phyloP scores from a whole-genome alignment of 352 stramenopile genomes.

The Detonula confervacea region DNA sequence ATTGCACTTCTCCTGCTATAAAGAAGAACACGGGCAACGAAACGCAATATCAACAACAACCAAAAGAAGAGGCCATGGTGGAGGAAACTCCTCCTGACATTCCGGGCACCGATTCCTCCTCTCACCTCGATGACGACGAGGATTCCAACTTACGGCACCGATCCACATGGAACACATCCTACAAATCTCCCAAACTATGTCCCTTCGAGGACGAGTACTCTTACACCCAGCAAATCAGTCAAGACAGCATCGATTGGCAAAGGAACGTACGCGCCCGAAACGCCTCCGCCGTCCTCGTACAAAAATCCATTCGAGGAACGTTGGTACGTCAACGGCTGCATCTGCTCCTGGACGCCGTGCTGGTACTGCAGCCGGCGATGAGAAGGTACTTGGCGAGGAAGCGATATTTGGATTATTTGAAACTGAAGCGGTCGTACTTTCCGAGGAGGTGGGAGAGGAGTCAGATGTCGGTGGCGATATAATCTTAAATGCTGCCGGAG shows the following conservation, averaged over 20 bases:
- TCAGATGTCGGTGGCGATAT: not conserved
- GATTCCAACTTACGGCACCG: conserved; percentile 33
- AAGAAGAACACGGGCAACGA: too few species aligned
- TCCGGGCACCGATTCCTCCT: too few species aligned
- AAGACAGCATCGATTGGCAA: conserved; percentile 3
- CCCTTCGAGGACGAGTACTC: not conserved
- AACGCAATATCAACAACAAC: too few species aligned
- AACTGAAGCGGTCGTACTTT: conserved; percentile 34
- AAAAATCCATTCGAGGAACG: conserved; percentile 21
- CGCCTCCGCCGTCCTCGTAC: conserved; percentile 16
- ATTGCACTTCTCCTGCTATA: too few species aligned
- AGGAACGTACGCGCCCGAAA: not conserved
- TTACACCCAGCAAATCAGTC: conserved; percentile 1
- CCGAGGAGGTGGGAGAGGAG: conserved; percentile 24
- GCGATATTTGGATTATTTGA: conserved; percentile 19
- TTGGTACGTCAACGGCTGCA: conserved; percentile 18
- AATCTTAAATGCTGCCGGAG: too few species aligned
- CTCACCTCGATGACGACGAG: not conserved
- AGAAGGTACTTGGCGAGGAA: conserved; percentile 24
- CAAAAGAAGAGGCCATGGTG: too few species aligned
- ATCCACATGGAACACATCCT: conserved; percentile 39
- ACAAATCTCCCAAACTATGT: conserved; percentile 41
- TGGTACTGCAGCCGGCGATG: conserved; percentile 30
- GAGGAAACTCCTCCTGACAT: too few species aligned
- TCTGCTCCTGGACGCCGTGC: conserved; percentile 8